Evolutionary conservation across 1,284 basidiomycete species (phyloP).

Genomic region (Ganoderma resinaceum): DNA sequence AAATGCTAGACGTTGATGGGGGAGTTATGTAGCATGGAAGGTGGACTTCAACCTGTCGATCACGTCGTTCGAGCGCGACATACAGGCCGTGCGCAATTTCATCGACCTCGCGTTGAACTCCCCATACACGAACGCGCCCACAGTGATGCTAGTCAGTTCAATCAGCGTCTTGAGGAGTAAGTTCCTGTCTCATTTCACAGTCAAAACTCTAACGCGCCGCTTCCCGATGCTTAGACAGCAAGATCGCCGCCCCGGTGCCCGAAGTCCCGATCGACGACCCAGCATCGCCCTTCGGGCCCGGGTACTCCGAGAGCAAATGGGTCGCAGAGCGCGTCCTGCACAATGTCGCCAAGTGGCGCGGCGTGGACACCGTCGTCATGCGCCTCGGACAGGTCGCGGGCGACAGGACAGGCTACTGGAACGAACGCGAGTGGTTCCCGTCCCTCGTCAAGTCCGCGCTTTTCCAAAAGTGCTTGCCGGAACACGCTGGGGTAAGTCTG

Average conservation of each 20-base stretch:
- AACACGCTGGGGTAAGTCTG: conserved; percentile 21
- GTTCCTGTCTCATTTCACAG: background rate
- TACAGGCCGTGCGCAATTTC: conserved; percentile 31
- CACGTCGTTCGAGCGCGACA: conserved; percentile 31
- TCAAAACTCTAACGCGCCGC: background rate
- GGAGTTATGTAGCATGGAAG: conserved; percentile 41
- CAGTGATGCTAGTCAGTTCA: conserved; percentile 42
- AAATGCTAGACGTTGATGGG: background rate
- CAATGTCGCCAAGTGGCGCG: conserved; percentile 30
- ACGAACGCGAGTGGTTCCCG: conserved; percentile 52
- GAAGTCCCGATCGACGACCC: conserved; percentile 31
- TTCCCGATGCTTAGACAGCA: conserved; percentile 16
- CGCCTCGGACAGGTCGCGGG: conserved; percentile 54
- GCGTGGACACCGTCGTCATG: conserved; percentile 41
- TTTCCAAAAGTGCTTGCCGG: conserved; percentile 39
- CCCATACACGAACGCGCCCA: conserved; percentile 29
- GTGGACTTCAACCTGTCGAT: conserved; percentile 45
- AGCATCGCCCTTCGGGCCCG: conserved; percentile 41
- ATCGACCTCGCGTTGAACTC: conserved; percentile 39
- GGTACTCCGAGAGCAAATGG: conserved; percentile 51
- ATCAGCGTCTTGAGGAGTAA: conserved; percentile 38
- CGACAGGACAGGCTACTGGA: conserved; percentile 49
- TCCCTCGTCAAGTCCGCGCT: conserved; percentile 45
- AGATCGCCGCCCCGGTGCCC: conserved; percentile 15
- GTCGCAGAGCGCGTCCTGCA: conserved; percentile 43